Conservation (phyloP, 179 eudicot species). For the Silene vulgaris region DNA sequence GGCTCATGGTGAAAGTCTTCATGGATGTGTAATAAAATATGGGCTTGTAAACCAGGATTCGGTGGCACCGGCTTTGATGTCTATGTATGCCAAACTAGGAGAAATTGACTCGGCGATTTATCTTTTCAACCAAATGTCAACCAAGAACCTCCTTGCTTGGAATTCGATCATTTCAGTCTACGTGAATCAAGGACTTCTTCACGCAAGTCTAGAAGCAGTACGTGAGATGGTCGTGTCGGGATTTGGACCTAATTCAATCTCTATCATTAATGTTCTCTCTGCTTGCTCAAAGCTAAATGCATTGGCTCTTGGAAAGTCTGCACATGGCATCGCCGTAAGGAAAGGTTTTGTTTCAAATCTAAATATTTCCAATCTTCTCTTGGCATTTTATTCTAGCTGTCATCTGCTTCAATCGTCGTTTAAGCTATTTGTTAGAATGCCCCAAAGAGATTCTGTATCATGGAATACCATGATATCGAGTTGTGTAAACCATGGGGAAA, state of each 20-base stretch:
- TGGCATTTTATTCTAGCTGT: slow-evolving; percentile 55
- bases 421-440: slow-evolving; percentile 43
- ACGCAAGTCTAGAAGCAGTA: slow-evolving; percentile 34
- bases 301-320: slow-evolving; percentile 51
- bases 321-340: slow-evolving; percentile 51
- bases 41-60: slow-evolving; percentile 44
- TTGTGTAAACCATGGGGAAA: slow-evolving; percentile 40
- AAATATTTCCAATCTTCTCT: slow-evolving; percentile 42
- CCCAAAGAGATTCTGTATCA: slow-evolving; percentile 35
- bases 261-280: slow-evolving; percentile 47
- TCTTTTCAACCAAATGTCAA: slow-evolving; percentile 35
- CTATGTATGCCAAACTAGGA: slow-evolving; percentile 59
- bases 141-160: slow-evolving; percentile 48
- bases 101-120: slow-evolving; percentile 41
- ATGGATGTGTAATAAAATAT: slow-evolving; percentile 41
- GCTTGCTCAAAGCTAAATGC: slow-evolving; percentile 48
- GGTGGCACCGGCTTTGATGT: slow-evolving; percentile 47
- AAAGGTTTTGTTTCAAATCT: slow-evolving; percentile 39
- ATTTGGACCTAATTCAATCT: slow-evolving; percentile 41
- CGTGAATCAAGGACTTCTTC: slow-evolving; percentile 35
- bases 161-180: slow-evolving; percentile 64
- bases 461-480: slow-evolving; percentile 71
- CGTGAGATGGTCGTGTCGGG: slow-evolving; percentile 49
- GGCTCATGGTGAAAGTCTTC: slow-evolving; percentile 44
- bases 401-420: slow-evolving; percentile 28